Evolutionary conservation across 176 grass and related monocot species (phyloP).

Genomic region (Oryza nivara): DNA sequence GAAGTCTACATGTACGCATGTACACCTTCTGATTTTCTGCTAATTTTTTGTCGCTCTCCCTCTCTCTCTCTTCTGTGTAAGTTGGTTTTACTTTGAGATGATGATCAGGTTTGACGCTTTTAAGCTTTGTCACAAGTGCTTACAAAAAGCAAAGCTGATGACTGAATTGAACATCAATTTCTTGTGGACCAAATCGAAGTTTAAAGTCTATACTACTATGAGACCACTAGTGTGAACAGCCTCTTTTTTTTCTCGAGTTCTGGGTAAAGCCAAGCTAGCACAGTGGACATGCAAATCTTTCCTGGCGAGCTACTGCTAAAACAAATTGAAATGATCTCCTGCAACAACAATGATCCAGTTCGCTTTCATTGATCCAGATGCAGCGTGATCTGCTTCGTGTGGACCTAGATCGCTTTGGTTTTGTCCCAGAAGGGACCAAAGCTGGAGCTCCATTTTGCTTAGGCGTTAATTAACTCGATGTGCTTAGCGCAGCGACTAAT

Average conservation of each 20-base stretch:
- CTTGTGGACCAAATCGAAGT: slow-evolving; percentile 24
- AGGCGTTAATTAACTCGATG: slow-evolving; percentile 4
- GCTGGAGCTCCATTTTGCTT: background rate
- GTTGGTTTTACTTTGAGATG: slow-evolving; percentile 53
- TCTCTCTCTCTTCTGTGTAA: slow-evolving; percentile 3
- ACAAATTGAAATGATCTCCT: slow-evolving; percentile 38
- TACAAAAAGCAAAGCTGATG: background rate
- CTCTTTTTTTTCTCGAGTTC: slow-evolving; percentile 50
- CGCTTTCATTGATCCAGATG: slow-evolving; percentile 60
- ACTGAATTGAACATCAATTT: slow-evolving; percentile 29
- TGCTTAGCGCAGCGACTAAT: background rate
- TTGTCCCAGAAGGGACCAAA: slow-evolving; percentile 39
- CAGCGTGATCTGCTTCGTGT: slow-evolving; percentile 41
- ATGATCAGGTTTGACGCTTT: slow-evolving; percentile 45
- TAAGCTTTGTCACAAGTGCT: background rate
- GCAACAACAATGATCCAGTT: slow-evolving; percentile 34
- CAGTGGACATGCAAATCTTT: slow-evolving; percentile 29
- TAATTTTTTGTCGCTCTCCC: background rate
- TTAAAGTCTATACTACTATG: slow-evolving; percentile 14
- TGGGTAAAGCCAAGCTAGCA: slow-evolving; percentile 46
- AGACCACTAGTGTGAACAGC: slow-evolving; percentile 40
- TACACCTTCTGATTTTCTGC: slow-evolving; percentile 3
- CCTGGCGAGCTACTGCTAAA: slow-evolving; percentile 21
- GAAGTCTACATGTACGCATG: background rate
- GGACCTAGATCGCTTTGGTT: slow-evolving; percentile 50